Percentiles rank a stretch among this genome's conserved stretches.
Conservation (phyloP, 1,139 yeast species). For the Nakaseomyces nivariensis region DNA sequence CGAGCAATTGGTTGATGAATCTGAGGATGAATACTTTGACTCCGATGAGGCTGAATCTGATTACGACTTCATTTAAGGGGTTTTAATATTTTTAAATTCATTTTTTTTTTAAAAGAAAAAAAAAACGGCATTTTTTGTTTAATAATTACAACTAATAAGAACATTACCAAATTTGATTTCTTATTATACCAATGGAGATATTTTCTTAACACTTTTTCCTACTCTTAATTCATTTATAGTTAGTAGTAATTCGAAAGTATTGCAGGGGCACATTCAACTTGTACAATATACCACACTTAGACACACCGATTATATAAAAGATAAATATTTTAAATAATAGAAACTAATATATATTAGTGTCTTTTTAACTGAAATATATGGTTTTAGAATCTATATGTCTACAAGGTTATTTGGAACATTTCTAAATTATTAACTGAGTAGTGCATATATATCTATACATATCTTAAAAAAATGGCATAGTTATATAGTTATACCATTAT, state of each 20-base stretch:
- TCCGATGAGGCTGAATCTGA: slow-evolving; percentile 55
- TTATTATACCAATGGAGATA: neutral
- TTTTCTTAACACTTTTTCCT: neutral
- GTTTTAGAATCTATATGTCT: neutral
- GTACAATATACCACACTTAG: neutral
- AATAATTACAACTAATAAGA: neutral
- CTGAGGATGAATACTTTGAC: slow-evolving; percentile 83
- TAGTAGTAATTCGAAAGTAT: slow-evolving; percentile 3
- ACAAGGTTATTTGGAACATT: too few relatives aligned
- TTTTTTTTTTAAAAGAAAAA: neutral
- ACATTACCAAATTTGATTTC: neutral
- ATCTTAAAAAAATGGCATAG: too few relatives aligned
- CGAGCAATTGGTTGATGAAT: slow-evolving; percentile 84
- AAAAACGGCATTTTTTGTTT: slow-evolving; percentile 1
- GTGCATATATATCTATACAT: too few relatives aligned
- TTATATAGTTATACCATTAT: too few relatives aligned
- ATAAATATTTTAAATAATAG: too few relatives aligned
- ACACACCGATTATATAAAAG: neutral
- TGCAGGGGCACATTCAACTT: neutral
- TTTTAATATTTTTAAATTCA: neutral
- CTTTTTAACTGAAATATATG: neutral
- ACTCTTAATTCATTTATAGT: slow-evolving; percentile 5
- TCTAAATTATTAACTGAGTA: too few relatives aligned
- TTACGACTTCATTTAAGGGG: slow-evolving; percentile 30
- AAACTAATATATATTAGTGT: too few relatives aligned